These are phyloP conservation scores for Daldinia grandis DNA, from an alignment of 495 filamentous ascomycete genomes.

Conservation along the genomic window DNA sequence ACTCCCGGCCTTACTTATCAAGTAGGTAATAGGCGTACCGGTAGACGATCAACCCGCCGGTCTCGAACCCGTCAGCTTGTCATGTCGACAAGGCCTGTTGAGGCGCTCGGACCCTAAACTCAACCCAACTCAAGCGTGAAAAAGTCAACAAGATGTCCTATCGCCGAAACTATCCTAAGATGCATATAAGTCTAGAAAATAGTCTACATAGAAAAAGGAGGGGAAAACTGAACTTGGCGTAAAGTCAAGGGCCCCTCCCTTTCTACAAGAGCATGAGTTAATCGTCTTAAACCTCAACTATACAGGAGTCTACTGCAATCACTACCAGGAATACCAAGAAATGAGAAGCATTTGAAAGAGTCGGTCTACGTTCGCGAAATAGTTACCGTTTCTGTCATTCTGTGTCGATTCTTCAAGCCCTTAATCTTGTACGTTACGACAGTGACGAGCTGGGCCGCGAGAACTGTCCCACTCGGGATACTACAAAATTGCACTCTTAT, in stretches of 20 bases:
- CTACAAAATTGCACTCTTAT: conserved; percentile 21
- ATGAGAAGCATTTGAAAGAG: conserved; percentile 10
- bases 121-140: conserved; percentile 23
- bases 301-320: background rate
- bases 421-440: conserved; percentile 39
- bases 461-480: conserved; percentile 32
- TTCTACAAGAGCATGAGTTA: conserved; percentile 13
- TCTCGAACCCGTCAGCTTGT: conserved; percentile 13
- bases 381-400: conserved; percentile 30
- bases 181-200: conserved; percentile 8
- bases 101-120: conserved; percentile 10
- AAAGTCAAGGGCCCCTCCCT: conserved; percentile 20
- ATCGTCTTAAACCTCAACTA: background rate
- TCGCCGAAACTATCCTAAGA: conserved; percentile 8
- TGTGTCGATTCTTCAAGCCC: conserved; percentile 28
- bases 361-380: conserved; percentile 24
- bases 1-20: conserved; percentile 36
- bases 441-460: conserved; percentile 32
- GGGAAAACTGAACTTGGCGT: conserved; percentile 5
- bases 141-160: conserved; percentile 10
- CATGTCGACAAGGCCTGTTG: conserved; percentile 1
- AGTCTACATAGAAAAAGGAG: conserved; percentile 17
- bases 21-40: conserved; percentile 25
- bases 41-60: conserved; percentile 30
- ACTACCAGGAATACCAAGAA: background rate